Evolutionary conservation across 441 rosid species (phyloP).

Genomic region (Pelargonium fulgidum): DNA sequence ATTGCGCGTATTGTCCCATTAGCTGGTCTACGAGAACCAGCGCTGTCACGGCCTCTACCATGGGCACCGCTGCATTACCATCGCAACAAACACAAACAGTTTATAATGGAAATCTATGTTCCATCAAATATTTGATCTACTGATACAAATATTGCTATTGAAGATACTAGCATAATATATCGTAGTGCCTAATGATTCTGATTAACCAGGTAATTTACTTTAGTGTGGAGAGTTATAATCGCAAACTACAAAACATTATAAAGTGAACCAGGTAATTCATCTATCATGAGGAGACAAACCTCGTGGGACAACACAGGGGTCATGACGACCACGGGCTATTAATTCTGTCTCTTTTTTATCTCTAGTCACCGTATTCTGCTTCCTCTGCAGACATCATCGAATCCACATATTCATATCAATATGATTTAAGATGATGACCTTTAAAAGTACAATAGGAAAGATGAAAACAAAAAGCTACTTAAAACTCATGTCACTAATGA

Average conservation of each 20-base stretch:
- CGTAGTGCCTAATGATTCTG: no score
- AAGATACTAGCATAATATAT: no score
- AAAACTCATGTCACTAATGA: not conserved
- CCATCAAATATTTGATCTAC: no score
- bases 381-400: conserved; percentile 47
- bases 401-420: not conserved
- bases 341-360: conserved; percentile 69
- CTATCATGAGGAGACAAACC: conserved; percentile 36
- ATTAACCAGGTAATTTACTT: no score
- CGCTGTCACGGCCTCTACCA: conserved; percentile 97
- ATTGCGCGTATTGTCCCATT: conserved; percentile 77
- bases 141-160: no score
- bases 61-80: conserved; percentile 70
- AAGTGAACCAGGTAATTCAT: no score
- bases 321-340: conserved; percentile 85
- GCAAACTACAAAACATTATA: no score
- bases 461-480: not conserved
- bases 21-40: conserved; percentile 77
- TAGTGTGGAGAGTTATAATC: no score
- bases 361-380: conserved; percentile 75
- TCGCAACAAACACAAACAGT: not conserved
- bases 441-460: not conserved
- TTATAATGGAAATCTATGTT: not conserved
- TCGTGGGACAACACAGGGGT: conserved; percentile 94
- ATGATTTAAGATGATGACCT: not conserved